Evolutionary conservation across 257 asterid genomes (phyloP), one percentile per base, ranked within the genome.

Genomic region (Thymus mandschuricus): DNA sequence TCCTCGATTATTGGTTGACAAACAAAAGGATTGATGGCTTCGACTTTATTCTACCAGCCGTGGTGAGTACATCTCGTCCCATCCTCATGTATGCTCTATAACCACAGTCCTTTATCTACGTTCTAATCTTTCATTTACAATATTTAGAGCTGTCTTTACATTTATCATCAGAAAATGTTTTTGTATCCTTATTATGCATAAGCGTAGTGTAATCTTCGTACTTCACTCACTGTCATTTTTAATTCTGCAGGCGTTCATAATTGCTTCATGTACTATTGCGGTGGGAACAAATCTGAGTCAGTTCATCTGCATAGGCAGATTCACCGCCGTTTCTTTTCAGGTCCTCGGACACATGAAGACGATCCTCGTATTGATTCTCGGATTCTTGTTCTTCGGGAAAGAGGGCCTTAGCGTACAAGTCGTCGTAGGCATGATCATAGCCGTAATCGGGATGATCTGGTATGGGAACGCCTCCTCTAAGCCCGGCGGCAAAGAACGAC

Each of bases 1-100:
- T 92, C 79, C 78, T 90, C 77, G 98, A 92, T 83, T 89, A 91
- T 73, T 90, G 98, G 98, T 79, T 92, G 87, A 92, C 97, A 45
- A 77, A 78, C 84, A 88, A 84, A 80, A 86, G 98, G 77, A 83
- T 92, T 67, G 97, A 88, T 75, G 86, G 84, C 76, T 92, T 70
- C 64, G 75, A 74, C 63, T 92, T 84, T 75, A 88, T 8, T 45
- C 10, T 76, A 29, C 84, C 94, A 44, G 83, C 97, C 66, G 27
- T 58, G 81, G 98, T 92, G 82, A 82, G 93, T 81, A 72, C 71
- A 68, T 60, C 66, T 29, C 61, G 29, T 11, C 9, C 64, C 52
- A 21, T 75, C 72, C 51, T 75, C 65, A 38, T 72, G 0, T 71
- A 46, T 28, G 46, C 61, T 66, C 28, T 58, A 15, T 66, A 43